Evolutionary conservation across 306 rosid species (phyloP).

Genomic region (Medicago ruthenica): DNA sequence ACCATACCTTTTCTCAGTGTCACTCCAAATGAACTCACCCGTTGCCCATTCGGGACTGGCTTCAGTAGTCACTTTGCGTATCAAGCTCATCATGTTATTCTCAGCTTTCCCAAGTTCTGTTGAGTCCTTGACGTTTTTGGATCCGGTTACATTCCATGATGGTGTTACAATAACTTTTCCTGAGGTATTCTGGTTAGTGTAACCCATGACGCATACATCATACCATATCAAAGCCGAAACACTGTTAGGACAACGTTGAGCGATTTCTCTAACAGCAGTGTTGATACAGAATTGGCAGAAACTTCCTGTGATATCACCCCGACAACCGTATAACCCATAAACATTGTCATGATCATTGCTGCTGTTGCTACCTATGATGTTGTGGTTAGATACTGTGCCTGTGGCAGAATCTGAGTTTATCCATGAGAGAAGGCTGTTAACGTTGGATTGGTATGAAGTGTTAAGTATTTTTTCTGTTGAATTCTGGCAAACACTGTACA

Average conservation of each 20-base stretch:
- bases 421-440: slow-evolving; percentile 15
- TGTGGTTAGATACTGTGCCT: slow-evolving; percentile 22
- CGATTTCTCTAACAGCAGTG: not conserved
- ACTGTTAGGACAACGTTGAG: slow-evolving; percentile 24
- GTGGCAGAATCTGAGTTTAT: not conserved
- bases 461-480: not conserved
- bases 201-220: slow-evolving; percentile 29
- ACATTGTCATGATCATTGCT: not conserved
- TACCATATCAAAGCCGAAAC: slow-evolving; percentile 37
- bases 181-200: not conserved
- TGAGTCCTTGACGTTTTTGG: not conserved
- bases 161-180: slow-evolving; percentile 7
- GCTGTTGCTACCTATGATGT: not conserved
- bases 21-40: slow-evolving; percentile 16
- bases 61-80: slow-evolving; percentile 14
- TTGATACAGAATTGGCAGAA: slow-evolving; percentile 42
- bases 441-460: slow-evolving; percentile 30
- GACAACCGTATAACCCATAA: slow-evolving; percentile 31
- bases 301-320: not conserved
- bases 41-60: not conserved
- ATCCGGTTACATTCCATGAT: not conserved
- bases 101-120: not conserved
- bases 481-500: not conserved
- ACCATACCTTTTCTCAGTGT: slow-evolving; percentile 32
- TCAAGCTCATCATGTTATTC: slow-evolving; percentile 19